A percentile compares a stretch with the other conserved stretches of the same genome.
Conservation (phyloP, 1,284 basidiomycete species). For the Anthracocystis setariae region DNA sequence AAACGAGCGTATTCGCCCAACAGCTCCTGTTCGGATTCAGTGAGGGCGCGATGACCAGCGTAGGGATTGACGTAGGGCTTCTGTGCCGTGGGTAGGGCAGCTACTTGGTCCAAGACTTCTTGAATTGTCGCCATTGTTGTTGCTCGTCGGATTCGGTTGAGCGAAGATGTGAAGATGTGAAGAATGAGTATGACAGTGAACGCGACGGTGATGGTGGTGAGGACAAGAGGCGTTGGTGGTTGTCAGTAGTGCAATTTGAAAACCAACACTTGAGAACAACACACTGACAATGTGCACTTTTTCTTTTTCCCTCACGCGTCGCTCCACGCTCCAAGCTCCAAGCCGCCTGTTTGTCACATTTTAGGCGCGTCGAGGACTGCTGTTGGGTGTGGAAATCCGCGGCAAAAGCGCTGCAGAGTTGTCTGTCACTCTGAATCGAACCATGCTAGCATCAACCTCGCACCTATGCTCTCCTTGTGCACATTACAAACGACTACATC, state of each 20-base stretch:
- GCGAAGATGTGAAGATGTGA: not conserved
- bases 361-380: slow-evolving; percentile 9
- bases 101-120: slow-evolving; percentile 42
- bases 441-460: no score
- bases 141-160: not conserved
- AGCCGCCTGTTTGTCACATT: not conserved
- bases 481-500: no score
- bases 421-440: not conserved
- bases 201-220: not conserved
- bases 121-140: slow-evolving; percentile 41
- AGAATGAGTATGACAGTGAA: no score
- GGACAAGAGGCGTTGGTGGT: slow-evolving; percentile 4
- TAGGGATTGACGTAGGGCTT: slow-evolving; percentile 60
- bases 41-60: slow-evolving; percentile 54
- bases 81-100: slow-evolving; percentile 30
- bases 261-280: slow-evolving; percentile 31
- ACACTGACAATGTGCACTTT: slow-evolving; percentile 21
- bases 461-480: no score
- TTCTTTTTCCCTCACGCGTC: slow-evolving; percentile 12
- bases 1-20: slow-evolving; percentile 64
- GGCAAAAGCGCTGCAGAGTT: not conserved
- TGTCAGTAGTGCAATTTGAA: not conserved
- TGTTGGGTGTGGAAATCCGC: not conserved
- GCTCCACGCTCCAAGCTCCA: not conserved
- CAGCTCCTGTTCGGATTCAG: slow-evolving; percentile 55